Base-by-base conservation (phyloP, 2,329 filamentous ascomycete species). In the Venturia nashicola region DNA sequence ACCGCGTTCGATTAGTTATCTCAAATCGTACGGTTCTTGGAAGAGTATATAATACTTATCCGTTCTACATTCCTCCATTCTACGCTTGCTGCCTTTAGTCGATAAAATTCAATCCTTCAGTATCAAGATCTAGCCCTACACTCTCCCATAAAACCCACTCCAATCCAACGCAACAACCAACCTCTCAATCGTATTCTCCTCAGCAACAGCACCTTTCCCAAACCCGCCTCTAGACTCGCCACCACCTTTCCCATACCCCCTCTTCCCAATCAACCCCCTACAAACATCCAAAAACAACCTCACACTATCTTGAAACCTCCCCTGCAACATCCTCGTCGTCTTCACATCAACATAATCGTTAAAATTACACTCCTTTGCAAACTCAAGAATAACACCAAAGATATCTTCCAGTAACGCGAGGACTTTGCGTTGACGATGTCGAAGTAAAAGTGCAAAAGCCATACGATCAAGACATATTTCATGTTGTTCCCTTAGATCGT, bases 371-470 rank as follows among this genome's bases (percentile, higher is more conserved):
- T 76, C 67, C 59, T 65, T 64, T 12, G 86, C 85, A 70, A 94
- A 94, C 14, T 80, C 77, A 12, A 96, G 76, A n/a, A 96, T 82
- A 0, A 84, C 74, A 0, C 79, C 78, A 67, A 95, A 93, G 1
- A 93, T 88, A 20, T 89, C 87, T 66, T 95, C 88, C 0, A 96
- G 76, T 0, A 95, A 76, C 46, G 82, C 83, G 67, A 91, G 78
- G 0, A 91, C 83, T 1, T 89, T 86, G 65, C 85, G 80, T 72
- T 96, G 91, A 43, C 88, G 80, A 69, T 88, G 89, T 65, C 88
- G 82, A 2, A 96, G 77, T 16, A 96, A 80, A 0, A 94, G 77
- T 0, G 85, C 84, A 66, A 86, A 84, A 76, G 92, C 83, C 59
- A 95, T 91, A 61, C 85, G 81, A 71, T 95, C 88, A 1, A 96